A percentile compares a stretch with the other conserved stretches of the same genome.
Conservation (phyloP, 2,329 filamentous ascomycete species). For the Fusarium fracticaudum region DNA sequence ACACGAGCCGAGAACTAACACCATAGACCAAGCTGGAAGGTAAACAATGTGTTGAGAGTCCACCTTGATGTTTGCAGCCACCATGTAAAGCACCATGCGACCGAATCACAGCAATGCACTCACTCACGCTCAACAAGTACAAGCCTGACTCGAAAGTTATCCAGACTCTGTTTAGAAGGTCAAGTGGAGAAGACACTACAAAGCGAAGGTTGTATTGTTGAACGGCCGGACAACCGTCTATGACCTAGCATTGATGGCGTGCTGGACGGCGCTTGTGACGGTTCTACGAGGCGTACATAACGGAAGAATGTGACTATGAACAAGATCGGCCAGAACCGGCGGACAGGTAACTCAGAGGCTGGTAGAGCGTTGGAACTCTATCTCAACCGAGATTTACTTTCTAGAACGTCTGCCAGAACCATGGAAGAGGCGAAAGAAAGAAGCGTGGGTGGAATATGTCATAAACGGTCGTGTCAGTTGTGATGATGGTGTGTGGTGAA, state of each 20-base stretch:
- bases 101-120: constrained; percentile 8
- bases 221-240: constrained; percentile 2
- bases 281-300: constrained; percentile 14
- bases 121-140: not conserved
- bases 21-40: constrained; percentile 12
- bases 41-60: not conserved
- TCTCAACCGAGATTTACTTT: constrained; percentile 7
- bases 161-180: not conserved
- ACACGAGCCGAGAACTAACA: not conserved
- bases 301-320: constrained; percentile 30
- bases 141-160: constrained; percentile 28
- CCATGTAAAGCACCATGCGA: not conserved
- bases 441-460: constrained; percentile 17
- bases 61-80: constrained; percentile 5
- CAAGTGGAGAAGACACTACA: constrained; percentile 21
- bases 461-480: not conserved
- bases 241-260: constrained; percentile 17
- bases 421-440: constrained; percentile 6
- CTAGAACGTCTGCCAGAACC: constrained; percentile 15
- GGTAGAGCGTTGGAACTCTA: constrained; percentile 31
- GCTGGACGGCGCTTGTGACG: constrained; percentile 27
- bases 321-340: constrained; percentile 3
- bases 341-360: constrained; percentile 1
- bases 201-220: not conserved
- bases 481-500: constrained; percentile 9